Evolutionary conservation across 2,329 filamentous ascomycete genomes (phyloP).

Genomic region (Aspergillus sp.): DNA sequence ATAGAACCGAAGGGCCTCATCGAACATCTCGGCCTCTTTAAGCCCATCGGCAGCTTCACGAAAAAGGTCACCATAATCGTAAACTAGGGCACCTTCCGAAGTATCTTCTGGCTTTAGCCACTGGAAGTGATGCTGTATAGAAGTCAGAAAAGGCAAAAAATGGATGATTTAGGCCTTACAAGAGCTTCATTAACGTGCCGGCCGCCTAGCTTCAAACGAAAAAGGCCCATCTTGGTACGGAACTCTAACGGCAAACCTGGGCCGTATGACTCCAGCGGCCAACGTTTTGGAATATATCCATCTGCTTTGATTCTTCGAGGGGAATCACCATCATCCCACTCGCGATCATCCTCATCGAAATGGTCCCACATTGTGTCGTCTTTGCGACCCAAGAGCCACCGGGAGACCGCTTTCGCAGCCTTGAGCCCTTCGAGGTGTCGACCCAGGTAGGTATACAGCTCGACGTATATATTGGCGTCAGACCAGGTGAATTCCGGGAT

Average conservation of each 20-base stretch:
- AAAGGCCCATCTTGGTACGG: conserved; percentile 78
- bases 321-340: conserved; percentile 77
- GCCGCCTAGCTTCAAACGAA: conserved; percentile 70
- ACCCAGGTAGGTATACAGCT: conserved; percentile 68
- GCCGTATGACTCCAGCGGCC: conserved; percentile 65
- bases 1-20: conserved; percentile 61
- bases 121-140: conserved; percentile 60
- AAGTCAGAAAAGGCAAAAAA: conserved; percentile 3
- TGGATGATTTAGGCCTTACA: conserved; percentile 48
- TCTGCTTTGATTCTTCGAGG: conserved; percentile 63
- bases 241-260: conserved; percentile 75
- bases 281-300: conserved; percentile 58
- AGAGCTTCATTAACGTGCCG: conserved; percentile 68
- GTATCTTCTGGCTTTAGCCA: conserved; percentile 67
- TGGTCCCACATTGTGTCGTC: conserved; percentile 77
- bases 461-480: conserved; percentile 80
- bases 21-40: conserved; percentile 49
- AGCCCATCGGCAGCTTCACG: conserved; percentile 67
- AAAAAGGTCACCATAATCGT: conserved; percentile 75
- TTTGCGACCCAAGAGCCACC: conserved; percentile 78
- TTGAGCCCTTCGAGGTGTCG: conserved; percentile 65
- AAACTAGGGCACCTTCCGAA: conserved; percentile 52
- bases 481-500: conserved; percentile 65
- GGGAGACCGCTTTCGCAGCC: conserved; percentile 68
- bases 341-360: conserved; percentile 71